Conservation (phyloP, 768 basidiomycete species). For the Amanita fuliginea region DNA sequence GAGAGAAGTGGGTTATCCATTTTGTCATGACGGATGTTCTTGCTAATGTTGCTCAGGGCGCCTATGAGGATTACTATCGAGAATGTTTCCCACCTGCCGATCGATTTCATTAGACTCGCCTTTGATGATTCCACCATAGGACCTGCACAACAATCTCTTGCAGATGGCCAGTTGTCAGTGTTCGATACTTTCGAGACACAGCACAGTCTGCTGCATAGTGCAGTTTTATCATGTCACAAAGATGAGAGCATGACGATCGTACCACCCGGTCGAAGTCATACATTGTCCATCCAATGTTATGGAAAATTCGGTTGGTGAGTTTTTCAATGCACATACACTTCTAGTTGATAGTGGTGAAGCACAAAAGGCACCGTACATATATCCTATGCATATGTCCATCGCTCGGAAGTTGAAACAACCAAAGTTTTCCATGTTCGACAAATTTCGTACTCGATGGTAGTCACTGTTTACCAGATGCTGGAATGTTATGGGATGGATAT, state of each 20-base stretch:
- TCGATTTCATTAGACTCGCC: conserved; percentile 77
- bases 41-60: conserved; percentile 38
- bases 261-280: conserved; percentile 57
- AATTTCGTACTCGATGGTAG: conserved; percentile 76
- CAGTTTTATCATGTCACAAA: conserved; percentile 70
- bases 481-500: conserved; percentile 81
- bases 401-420: conserved; percentile 23
- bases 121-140: conserved; percentile 88
- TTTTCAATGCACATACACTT: background rate
- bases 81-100: conserved; percentile 72
- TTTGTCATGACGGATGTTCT: background rate
- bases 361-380: conserved; percentile 70
- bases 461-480: conserved; percentile 94
- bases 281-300: conserved; percentile 60
- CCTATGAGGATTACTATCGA: conserved; percentile 80
- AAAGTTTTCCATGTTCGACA: conserved; percentile 79
- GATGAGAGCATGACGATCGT: conserved; percentile 40
- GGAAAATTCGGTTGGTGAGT: conserved; percentile 91
- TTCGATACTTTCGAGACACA: conserved; percentile 90
- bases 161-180: conserved; percentile 71
- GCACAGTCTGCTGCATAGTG: conserved; percentile 62
- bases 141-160: conserved; percentile 63
- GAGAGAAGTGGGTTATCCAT: conserved; percentile 59
- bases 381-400: conserved; percentile 68
- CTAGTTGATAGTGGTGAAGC: conserved; percentile 29